Evolutionary conservation across 768 basidiomycete genomes (phyloP).

Genomic region (Dentipellis fragilis): DNA sequence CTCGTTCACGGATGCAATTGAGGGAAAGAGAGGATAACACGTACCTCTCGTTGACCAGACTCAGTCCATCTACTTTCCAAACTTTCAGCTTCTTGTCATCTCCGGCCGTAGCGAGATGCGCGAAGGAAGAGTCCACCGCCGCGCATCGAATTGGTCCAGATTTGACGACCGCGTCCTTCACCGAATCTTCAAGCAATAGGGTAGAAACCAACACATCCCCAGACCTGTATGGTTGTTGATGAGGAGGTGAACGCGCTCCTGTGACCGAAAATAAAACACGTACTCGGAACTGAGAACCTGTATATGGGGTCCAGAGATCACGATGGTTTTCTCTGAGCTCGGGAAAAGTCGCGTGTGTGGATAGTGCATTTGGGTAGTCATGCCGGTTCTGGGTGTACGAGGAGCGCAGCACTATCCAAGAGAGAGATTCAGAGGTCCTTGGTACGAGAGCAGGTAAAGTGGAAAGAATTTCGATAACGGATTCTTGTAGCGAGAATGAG

Average conservation of each 20-base stretch:
- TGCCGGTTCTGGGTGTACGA: no score
- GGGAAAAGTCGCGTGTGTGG: constrained; percentile 43
- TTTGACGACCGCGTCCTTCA: constrained; percentile 26
- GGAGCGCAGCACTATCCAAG: no score
- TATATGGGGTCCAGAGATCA: constrained; percentile 52
- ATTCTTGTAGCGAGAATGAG: no score
- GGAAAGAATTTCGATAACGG: no score
- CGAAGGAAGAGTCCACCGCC: constrained; percentile 34
- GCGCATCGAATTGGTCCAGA: constrained; percentile 53
- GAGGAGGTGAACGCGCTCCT: constrained; percentile 3
- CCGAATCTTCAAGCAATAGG: constrained; percentile 19
- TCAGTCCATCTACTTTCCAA: constrained; percentile 52
- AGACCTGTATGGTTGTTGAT: constrained; percentile 27
- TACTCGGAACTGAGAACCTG: constrained; percentile 50
- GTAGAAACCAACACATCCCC: constrained; percentile 43
- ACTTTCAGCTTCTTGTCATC: constrained; percentile 81
- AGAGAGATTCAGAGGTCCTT: no score
- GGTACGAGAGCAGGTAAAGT: no score
- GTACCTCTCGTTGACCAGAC: constrained; percentile 54
- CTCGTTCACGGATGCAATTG: background rate
- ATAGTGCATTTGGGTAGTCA: constrained; percentile 12
- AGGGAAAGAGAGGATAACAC: constrained; percentile 8
- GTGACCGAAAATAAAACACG: constrained; percentile 12
- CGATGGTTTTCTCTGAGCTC: constrained; percentile 25
- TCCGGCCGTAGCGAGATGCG: constrained; percentile 49